Evolutionary conservation across 345 rosid genomes (phyloP), one percentile per base, ranked within the genome.

Genomic region (Acer negundo): DNA sequence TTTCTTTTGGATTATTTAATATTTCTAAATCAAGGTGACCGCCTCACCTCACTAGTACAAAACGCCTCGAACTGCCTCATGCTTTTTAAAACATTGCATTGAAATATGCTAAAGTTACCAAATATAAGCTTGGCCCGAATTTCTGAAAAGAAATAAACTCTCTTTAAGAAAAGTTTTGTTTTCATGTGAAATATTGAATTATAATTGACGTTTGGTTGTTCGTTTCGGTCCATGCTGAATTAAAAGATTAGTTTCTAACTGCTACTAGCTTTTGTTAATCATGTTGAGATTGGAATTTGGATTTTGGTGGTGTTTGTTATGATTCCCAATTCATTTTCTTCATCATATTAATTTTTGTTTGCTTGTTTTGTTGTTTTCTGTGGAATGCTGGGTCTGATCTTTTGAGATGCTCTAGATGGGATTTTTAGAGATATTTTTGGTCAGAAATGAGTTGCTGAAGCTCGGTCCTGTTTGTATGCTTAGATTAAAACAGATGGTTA

Each of bases 391-490:
- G 78, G 78, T 69, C 55, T 81, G 83, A 70, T 72, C 66, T 77
- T 86, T 83, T 85, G 87, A 87, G 86, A 88, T 87, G 83, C 81
- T 59, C 71, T 89, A 79, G 84, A 80, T 76, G 82, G 87, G 77
- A 62, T 80, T 70, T 78, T 78, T 82, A 86, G 92, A 78, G 86
- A 76, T 79, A 61, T 78, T 66, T 85, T 73, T 85, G 87, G 81
- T 84, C 86, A 82, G 79, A 84, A 75, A 84, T 81, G 67, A 81
- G 86, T 89, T 83, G 89, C 79, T 87, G 86, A 82, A 83, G 85
- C 85, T 75, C 82, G 53, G 35, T 77, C 56, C 35, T 35, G 75
- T 77, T 75, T 81, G 9, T 58, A 59, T 75, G 62, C 51, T 47
- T 88, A 87, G 83, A 69, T 78, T 80, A 75, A 80, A 23, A 73